Base-by-base conservation (phyloP, 306 rosid genomes). In the Arachis hypogaea region DNA sequence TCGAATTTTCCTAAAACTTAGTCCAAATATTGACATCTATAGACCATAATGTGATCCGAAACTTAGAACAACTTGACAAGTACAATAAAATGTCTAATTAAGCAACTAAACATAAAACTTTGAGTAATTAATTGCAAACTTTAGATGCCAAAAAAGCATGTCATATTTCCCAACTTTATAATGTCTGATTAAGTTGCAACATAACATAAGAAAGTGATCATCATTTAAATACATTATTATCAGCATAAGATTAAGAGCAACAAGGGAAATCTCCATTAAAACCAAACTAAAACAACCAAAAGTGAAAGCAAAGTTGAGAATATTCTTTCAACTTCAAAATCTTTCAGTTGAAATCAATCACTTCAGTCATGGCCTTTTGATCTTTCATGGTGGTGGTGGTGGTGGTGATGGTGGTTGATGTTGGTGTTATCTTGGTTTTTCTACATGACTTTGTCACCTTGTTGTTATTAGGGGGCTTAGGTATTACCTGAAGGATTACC, bases 391-490 rank as follows among this genome's bases (percentile, higher is more conserved):
- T 64, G 16, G 45, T 59, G 30, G 56, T 18, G 38, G 38, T 33
- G 38, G 4, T 4, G 0, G 38, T 33, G 38, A 33, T 64, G 12
- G 45, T 59, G 40, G 56, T 18, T 9, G 87, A 66, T 66, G 83
- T 67, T 11, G 85, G 88, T 52, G 86, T 68, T 71, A 86, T 70
- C 73, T 85, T 88, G 22, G 86, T 62, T 64, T 77, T 78, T 47
- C 33, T 61, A 45, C 81, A 42, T 30, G 78, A 77, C 75, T 89
- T 84, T 2, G 85, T 52, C 44, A 77, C 75, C 63, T 86, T 86
- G 45, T 67, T 44, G 18, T 76, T 79, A 30, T 72, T 80, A 71
- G 64, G 72, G 1, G 83, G 16, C 79, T 88, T 88, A 30, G 82
- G 75, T 79, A 86, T 86, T 9, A 85, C 14, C 14, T 14, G 14